Percentiles rank a stretch among this genome's conserved stretches.
Conservation (phyloP, 192 early-diverging fungal genomes). For the Coemansia sp. region DNA sequence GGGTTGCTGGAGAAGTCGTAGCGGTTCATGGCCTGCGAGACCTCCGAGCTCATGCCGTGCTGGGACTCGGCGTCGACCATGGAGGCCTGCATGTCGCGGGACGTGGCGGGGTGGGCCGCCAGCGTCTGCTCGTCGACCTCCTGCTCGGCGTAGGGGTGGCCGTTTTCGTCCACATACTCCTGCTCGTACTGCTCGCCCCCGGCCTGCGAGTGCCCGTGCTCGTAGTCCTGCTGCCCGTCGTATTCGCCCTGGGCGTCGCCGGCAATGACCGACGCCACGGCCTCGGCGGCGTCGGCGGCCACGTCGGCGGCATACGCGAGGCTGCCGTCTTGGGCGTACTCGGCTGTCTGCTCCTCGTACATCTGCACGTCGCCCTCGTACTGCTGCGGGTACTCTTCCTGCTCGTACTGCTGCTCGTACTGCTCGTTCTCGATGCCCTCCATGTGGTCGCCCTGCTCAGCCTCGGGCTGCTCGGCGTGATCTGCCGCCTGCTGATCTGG, state of each 20-base stretch:
- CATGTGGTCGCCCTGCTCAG: constrained; percentile 21
- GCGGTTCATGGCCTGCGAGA: constrained; percentile 43
- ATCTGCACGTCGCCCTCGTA: constrained; percentile 35
- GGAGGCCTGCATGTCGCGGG: constrained; percentile 47
- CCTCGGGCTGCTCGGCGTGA: constrained; percentile 10
- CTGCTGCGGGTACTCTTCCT: constrained; percentile 29
- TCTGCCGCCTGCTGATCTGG: constrained; percentile 7
- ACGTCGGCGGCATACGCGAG: constrained; percentile 13
- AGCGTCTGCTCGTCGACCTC: constrained; percentile 48
- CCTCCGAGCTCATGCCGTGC: constrained; percentile 24
- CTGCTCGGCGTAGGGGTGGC: constrained; percentile 23
- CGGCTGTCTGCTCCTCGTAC: constrained; percentile 33
- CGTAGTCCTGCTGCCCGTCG: constrained; percentile 11
- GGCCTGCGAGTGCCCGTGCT: background rate
- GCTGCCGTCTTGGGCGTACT: constrained; percentile 33
- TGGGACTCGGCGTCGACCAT: constrained; percentile 36
- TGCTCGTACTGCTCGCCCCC: constrained; percentile 34
- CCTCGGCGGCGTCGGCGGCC: constrained; percentile 27
- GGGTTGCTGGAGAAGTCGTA: constrained; percentile 43
- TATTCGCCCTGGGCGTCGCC: constrained; percentile 12
- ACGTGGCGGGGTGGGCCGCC: constrained; percentile 44
- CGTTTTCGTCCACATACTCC: constrained; percentile 33
- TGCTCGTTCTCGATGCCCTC: constrained; percentile 18
- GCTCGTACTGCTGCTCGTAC: constrained; percentile 31
- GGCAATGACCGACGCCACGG: constrained; percentile 26